Conservation (phyloP, 208 protist species). For the Polymyxa betae region DNA sequence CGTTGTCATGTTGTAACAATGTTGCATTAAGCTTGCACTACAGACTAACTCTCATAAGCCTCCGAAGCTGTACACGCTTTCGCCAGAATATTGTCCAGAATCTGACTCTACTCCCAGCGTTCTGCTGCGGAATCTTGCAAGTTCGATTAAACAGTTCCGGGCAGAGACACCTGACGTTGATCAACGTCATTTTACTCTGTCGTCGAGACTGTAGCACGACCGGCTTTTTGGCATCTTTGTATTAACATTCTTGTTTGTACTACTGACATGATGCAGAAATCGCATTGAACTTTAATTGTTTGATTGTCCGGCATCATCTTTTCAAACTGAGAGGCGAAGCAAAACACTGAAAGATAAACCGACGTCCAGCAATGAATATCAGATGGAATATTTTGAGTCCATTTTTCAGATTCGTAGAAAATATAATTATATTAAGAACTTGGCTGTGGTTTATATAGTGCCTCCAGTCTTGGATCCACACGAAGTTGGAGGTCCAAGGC, state of each 20-base stretch:
- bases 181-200: background rate
- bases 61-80: background rate
- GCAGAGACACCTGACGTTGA: background rate
- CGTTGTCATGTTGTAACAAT: background rate
- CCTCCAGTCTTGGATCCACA: conserved; percentile 8
- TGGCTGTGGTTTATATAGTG: background rate
- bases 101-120: background rate
- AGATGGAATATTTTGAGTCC: too few relatives aligned
- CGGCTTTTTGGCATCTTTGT: too few relatives aligned
- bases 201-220: background rate
- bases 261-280: too few relatives aligned
- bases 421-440: background rate
- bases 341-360: too few relatives aligned
- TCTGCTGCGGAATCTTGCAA: background rate
- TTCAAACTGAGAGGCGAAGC: too few relatives aligned
- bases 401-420: too few relatives aligned
- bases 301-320: too few relatives aligned
- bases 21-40: background rate
- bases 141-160: background rate
- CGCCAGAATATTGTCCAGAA: background rate
- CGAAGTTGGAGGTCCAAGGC: conserved; percentile 27
- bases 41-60: background rate
- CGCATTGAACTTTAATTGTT: too few relatives aligned
- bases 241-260: too few relatives aligned
- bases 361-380: too few relatives aligned